Evolutionary conservation across 495 filamentous ascomycete species (phyloP).

Genomic region (Aspergillus bertholletiae): DNA sequence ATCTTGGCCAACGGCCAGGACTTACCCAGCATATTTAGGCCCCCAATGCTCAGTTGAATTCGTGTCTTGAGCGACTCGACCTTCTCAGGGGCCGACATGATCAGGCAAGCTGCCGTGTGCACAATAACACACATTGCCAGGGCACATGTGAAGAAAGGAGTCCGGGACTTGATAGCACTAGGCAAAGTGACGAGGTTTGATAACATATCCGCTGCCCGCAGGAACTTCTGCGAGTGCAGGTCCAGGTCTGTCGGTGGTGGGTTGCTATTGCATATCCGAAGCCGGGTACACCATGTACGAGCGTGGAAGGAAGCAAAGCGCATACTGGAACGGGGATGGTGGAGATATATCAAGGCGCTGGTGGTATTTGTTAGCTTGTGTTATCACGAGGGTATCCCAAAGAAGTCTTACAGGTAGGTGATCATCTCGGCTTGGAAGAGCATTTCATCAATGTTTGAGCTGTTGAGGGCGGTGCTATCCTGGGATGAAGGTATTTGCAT

Average conservation of each 20-base stretch:
- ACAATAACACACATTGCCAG: constrained; percentile 48
- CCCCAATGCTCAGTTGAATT: constrained; percentile 69
- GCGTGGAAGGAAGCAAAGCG: constrained; percentile 20
- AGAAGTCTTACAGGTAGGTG: constrained; percentile 19
- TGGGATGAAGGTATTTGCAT: constrained; percentile 65
- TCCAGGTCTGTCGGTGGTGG: constrained; percentile 32
- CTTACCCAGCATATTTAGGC: constrained; percentile 59
- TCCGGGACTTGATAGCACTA: constrained; percentile 59
- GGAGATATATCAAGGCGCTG: constrained; percentile 64
- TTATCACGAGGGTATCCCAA: too few relatives aligned
- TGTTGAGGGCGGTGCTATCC: constrained; percentile 54
- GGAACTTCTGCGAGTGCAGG: constrained; percentile 65
- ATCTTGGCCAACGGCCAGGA: constrained; percentile 66
- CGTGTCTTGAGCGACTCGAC: constrained; percentile 59
- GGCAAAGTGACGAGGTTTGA: constrained; percentile 72
- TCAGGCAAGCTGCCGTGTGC: constrained; percentile 46
- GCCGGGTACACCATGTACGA: constrained; percentile 21
- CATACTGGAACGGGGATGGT: constrained; percentile 58
- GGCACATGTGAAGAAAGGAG: constrained; percentile 75
- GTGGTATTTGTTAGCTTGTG: background rate
- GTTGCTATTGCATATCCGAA: constrained; percentile 26
- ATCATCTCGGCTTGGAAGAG: constrained; percentile 80
- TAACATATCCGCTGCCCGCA: constrained; percentile 66
- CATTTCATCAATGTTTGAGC: constrained; percentile 68
- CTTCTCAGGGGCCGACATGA: constrained; percentile 50